phyloP scores from a whole-genome alignment of 2,329 filamentous ascomycete species.

The Aspergillus clavatus region DNA sequence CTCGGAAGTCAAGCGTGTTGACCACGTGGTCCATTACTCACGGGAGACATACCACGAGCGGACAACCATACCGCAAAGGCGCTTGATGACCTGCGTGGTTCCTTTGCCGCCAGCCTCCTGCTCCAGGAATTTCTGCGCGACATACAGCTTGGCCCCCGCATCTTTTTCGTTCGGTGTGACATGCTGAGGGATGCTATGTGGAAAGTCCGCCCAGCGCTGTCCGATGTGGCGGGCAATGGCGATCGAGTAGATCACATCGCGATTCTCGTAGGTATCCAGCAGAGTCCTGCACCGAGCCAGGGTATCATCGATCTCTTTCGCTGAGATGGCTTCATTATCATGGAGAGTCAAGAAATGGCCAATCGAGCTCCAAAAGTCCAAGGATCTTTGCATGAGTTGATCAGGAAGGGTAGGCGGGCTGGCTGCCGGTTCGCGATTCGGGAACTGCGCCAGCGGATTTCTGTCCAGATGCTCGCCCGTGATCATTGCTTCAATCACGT shows the following conservation, averaged over 20 bases:
- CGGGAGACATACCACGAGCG: constrained; percentile 50
- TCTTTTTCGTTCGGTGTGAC: constrained; percentile 63
- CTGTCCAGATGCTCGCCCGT: constrained; percentile 62
- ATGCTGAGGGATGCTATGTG: constrained; percentile 51
- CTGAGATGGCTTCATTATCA: constrained; percentile 51
- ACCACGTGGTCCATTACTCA: constrained; percentile 26
- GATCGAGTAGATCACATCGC: constrained; percentile 86
- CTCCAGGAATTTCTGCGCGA: constrained; percentile 65
- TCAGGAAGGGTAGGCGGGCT: constrained; percentile 41
- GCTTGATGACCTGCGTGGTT: constrained; percentile 68
- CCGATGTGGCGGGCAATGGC: constrained; percentile 73
- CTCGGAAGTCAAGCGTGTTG: no score
- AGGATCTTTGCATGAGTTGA: constrained; percentile 56
- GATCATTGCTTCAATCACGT: constrained; percentile 70
- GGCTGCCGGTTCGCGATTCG: constrained; percentile 36
- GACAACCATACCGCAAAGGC: constrained; percentile 63
- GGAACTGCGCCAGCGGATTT: constrained; percentile 44
- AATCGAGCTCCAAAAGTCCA: constrained; percentile 78
- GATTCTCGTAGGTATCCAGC: constrained; percentile 75
- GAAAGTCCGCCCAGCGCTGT: constrained; percentile 57
- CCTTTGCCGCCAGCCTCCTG: constrained; percentile 62
- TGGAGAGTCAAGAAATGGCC: constrained; percentile 66
- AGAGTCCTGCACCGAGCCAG: constrained; percentile 63
- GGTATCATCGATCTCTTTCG: constrained; percentile 60
- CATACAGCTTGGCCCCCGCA: constrained; percentile 60